Conservation (phyloP, 1,284 basidiomycete species). For the Meripilus lineatus region DNA sequence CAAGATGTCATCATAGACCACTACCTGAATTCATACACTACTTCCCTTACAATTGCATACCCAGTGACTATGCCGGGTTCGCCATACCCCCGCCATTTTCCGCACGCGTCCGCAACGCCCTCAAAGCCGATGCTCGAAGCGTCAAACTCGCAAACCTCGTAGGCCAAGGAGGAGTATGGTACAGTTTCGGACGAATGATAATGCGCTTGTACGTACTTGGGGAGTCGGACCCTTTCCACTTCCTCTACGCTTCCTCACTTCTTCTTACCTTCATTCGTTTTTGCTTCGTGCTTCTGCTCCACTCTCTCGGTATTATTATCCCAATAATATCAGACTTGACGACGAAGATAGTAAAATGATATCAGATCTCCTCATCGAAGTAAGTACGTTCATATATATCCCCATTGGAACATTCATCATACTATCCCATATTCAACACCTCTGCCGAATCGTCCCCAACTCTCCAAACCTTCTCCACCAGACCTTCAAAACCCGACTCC, state of each 20-base stretch:
- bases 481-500: slow-evolving; percentile 77
- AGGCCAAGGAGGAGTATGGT: slow-evolving; percentile 86
- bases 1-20: slow-evolving; percentile 28
- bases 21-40: slow-evolving; percentile 13
- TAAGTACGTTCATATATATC: slow-evolving; percentile 26
- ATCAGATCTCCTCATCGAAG: slow-evolving; percentile 65
- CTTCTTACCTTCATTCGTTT: background rate
- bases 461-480: slow-evolving; percentile 34
- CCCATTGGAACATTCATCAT: background rate
- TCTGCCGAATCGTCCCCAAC: slow-evolving; percentile 1
- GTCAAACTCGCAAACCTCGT: slow-evolving; percentile 78
- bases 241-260: too few relatives aligned
- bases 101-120: slow-evolving; percentile 71
- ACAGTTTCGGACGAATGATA: slow-evolving; percentile 80
- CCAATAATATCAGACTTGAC: slow-evolving; percentile 53
- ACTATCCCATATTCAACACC: background rate
- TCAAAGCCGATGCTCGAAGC: slow-evolving; percentile 79
- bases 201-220: slow-evolving; percentile 69
- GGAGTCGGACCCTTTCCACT: too few relatives aligned
- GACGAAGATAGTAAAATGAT: slow-evolving; percentile 67
- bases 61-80: slow-evolving; percentile 82
- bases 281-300: background rate
- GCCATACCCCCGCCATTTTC: slow-evolving; percentile 76
- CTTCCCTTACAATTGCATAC: too few relatives aligned
- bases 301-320: background rate